phyloP scores from a whole-genome alignment of 75 land plant species.

The Cupressus sempervirens region DNA sequence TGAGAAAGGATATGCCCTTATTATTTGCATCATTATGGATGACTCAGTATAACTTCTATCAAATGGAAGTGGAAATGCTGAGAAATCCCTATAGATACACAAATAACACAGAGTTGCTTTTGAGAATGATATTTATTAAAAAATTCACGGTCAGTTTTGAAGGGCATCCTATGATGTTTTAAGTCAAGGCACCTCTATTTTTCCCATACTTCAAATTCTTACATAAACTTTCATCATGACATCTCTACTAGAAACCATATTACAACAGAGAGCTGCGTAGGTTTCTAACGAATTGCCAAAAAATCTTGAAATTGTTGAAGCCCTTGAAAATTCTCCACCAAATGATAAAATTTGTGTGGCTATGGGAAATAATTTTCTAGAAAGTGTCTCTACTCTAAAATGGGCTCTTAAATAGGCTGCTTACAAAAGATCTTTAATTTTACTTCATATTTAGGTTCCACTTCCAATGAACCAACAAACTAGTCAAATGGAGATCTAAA shows the following conservation, averaged over 20 bases:
- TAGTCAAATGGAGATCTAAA: no score
- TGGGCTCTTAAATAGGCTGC: slow-evolving; percentile 33
- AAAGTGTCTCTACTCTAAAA: slow-evolving; percentile 8
- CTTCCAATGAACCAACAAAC: no score
- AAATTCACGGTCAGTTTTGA: no score
- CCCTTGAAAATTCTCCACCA: background rate
- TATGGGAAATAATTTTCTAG: slow-evolving; percentile 21
- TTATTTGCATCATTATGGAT: no score
- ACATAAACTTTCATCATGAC: background rate
- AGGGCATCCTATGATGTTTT: no score
- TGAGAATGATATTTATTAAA: no score
- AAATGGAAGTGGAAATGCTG: no score
- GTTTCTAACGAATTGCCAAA: background rate
- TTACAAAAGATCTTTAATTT: background rate
- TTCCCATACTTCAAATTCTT: no score
- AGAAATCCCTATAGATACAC: no score
- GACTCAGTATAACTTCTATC: no score
- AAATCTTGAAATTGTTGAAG: background rate
- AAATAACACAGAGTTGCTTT: no score
- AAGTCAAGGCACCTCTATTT: background rate
- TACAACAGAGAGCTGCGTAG: background rate
- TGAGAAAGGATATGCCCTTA: no score
- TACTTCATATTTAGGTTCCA: background rate
- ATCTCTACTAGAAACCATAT: background rate
- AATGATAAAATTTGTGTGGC: slow-evolving; percentile 24